Conservation (phyloP, 2,329 filamentous ascomycete species). For the Monosporascus sp. region DNA sequence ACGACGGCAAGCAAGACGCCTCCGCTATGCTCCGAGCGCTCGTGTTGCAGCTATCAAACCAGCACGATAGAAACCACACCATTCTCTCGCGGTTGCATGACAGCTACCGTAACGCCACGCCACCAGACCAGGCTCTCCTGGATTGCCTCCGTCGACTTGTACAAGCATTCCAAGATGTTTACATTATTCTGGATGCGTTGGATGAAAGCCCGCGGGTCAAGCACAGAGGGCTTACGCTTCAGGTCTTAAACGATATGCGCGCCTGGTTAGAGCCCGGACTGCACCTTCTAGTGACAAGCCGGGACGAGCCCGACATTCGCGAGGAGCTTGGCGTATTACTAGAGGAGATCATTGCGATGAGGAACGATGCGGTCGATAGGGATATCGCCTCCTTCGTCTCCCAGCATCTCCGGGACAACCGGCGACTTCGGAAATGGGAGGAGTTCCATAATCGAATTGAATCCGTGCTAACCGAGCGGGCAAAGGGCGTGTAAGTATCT, state of each 20-base stretch:
- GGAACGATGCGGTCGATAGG: constrained; percentile 12
- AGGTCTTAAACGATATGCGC: constrained; percentile 19
- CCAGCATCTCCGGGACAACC: constrained; percentile 16
- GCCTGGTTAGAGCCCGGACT: constrained; percentile 17
- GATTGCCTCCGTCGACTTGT: constrained; percentile 19
- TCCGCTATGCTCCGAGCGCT: constrained; percentile 28
- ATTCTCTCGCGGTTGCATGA: constrained; percentile 13
- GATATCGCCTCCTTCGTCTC: constrained; percentile 25
- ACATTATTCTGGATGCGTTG: constrained; percentile 32
- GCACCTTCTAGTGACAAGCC: constrained; percentile 29
- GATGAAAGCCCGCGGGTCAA: constrained; percentile 28
- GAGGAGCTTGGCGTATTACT: constrained; percentile 7
- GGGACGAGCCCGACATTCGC: constrained; percentile 27
- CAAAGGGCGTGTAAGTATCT: constrained; percentile 27
- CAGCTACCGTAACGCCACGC: constrained; percentile 10
- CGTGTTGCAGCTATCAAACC: constrained; percentile 27
- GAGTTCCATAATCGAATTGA: constrained; percentile 21
- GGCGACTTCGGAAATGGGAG: constrained; percentile 17
- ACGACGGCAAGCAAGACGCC: constrained; percentile 25
- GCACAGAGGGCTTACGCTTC: constrained; percentile 18
- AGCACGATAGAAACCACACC: constrained; percentile 12
- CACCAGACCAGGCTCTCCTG: constrained; percentile 15
- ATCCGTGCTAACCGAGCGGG: constrained; percentile 16
- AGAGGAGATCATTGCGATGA: constrained; percentile 15
- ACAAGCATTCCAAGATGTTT: constrained; percentile 24